Evolutionary conservation across 148 eudicot species (phyloP), one percentile per base, ranked within the genome.

Genomic region (Simmondsia chinensis): DNA sequence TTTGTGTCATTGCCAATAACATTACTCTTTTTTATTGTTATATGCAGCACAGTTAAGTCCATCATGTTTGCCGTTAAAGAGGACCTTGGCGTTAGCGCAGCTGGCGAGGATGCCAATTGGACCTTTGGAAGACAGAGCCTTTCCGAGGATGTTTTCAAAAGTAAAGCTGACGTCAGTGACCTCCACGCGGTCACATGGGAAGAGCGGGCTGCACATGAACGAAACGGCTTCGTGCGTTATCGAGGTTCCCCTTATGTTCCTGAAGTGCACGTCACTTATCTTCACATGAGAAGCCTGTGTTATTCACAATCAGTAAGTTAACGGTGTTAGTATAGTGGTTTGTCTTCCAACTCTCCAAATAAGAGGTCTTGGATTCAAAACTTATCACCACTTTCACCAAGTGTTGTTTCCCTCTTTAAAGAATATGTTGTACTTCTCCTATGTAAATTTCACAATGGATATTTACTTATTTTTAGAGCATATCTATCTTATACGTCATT

Each of bases 221-320:
- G 59, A 45, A 2, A 63, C 51, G 46, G 63, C 26, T 6, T 33
- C 38, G 21, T 20, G 59, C 6, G 72, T 47, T 1, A 47, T 42
- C 16, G 61, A 60, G 2, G 80, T 58, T 28, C 76, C 80, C 8
- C 36, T 56, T 29, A 71, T 64, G 31, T 75, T 59, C 34, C 19
- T 59, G 45, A 66, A 75, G 39, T 53, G 60, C 12, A 75, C 64
- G 15, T 70, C 51, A 36, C 59, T 66, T 9, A 75, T 65, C 56
- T 70, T 60, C 32, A 59, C 76, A 23, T 61, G 66, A 31, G 65
- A 42, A 13, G 53, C 33, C 68, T 56, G 14, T 5, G 39, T 7
- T 5, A 25, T 15, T 7, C 29, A 17, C 7, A 40, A 9, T 19
- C 6, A n/a, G 5, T 16, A n/a, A n/a, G n/a, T n/a, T n/a, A n/a